phyloP scores from a whole-genome alignment of 805 yeast genomes.

The Ogataea nitratoaversa region DNA sequence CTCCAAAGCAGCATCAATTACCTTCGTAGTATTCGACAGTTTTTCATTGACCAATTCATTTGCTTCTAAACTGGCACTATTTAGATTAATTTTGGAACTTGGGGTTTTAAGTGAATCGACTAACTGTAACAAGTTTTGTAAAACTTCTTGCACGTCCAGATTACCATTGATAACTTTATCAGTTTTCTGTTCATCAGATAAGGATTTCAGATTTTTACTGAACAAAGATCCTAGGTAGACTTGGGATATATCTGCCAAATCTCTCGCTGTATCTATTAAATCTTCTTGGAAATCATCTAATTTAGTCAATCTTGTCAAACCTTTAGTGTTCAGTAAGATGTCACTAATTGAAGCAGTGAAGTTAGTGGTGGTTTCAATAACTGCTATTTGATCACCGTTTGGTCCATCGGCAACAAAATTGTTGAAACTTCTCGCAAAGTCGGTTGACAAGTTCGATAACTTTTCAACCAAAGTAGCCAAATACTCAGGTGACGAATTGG shows the following conservation, averaged over 20 bases:
- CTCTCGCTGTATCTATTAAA: conserved; percentile 44
- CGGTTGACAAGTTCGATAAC: conserved; percentile 67
- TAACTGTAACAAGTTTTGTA: conserved; percentile 53
- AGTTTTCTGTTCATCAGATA: conserved; percentile 60
- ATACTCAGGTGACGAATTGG: conserved; percentile 67
- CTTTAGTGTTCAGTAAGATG: conserved; percentile 63
- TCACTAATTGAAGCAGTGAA: conserved; percentile 62
- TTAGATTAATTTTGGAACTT: conserved; percentile 26
- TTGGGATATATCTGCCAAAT: conserved; percentile 58
- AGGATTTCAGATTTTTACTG: conserved; percentile 45
- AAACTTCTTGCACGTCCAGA: conserved; percentile 63
- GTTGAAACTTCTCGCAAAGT: conserved; percentile 74
- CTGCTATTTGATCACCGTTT: conserved; percentile 54
- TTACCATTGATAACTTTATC: conserved; percentile 77
- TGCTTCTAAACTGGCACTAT: conserved; percentile 42
- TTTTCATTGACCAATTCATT: conserved; percentile 72
- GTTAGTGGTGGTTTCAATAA: conserved; percentile 59
- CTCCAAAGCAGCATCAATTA: conserved; percentile 62
- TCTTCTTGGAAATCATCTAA: conserved; percentile 50
- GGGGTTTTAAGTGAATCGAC: conserved; percentile 49
- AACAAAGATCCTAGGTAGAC: conserved; percentile 56
- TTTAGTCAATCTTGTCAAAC: conserved; percentile 53
- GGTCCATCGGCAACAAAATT: conserved; percentile 74
- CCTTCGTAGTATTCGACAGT: conserved; percentile 65
- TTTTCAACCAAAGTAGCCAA: conserved; percentile 66